A percentile compares a stretch with the other conserved stretches of the same genome.
Evolutionary conservation across 2,329 filamentous ascomycete genomes (phyloP).

Genomic region (Thelonectria discophora): DNA sequence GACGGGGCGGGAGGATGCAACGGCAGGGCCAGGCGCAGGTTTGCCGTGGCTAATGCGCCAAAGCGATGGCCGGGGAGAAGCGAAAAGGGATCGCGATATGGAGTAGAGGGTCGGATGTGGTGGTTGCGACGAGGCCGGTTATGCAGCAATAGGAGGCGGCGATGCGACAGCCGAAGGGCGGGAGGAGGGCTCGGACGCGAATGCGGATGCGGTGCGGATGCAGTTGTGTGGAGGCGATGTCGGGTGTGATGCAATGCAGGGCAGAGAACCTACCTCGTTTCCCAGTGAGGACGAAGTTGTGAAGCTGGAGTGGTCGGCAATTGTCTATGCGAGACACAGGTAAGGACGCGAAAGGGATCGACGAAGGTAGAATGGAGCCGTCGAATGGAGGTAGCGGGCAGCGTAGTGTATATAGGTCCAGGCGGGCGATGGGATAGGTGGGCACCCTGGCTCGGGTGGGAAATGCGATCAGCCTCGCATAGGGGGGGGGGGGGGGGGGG

Average conservation of each 20-base stretch:
- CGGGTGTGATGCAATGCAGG: slow-evolving; percentile 23
- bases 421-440: slow-evolving; percentile 27
- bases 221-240: slow-evolving; percentile 28
- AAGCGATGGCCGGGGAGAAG: slow-evolving; percentile 28
- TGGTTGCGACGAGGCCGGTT: slow-evolving; percentile 16
- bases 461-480: slow-evolving; percentile 44
- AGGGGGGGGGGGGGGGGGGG: slow-evolving; percentile 23
- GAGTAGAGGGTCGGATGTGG: slow-evolving; percentile 26
- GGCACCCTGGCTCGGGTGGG: slow-evolving; percentile 39
- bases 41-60: slow-evolving; percentile 38
- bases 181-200: background rate
- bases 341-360: slow-evolving; percentile 14
- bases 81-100: slow-evolving; percentile 25
- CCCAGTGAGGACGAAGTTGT: slow-evolving; percentile 11
- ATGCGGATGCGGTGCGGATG: slow-evolving; percentile 30
- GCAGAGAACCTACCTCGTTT: slow-evolving; percentile 27
- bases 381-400: slow-evolving; percentile 16
- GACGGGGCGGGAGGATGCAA: slow-evolving; percentile 31
- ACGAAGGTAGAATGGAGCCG: slow-evolving; percentile 12
- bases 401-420: slow-evolving; percentile 16
- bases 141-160: slow-evolving; percentile 15
- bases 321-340: slow-evolving; percentile 9
- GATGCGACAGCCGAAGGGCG: slow-evolving; percentile 9
- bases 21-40: slow-evolving; percentile 27
- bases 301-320: slow-evolving; percentile 20